Percentiles rank a stretch among this genome's conserved stretches.
Evolutionary conservation across 1,284 basidiomycete genomes (phyloP).

Genomic region (Cryptococcus jaspeensis): DNA sequence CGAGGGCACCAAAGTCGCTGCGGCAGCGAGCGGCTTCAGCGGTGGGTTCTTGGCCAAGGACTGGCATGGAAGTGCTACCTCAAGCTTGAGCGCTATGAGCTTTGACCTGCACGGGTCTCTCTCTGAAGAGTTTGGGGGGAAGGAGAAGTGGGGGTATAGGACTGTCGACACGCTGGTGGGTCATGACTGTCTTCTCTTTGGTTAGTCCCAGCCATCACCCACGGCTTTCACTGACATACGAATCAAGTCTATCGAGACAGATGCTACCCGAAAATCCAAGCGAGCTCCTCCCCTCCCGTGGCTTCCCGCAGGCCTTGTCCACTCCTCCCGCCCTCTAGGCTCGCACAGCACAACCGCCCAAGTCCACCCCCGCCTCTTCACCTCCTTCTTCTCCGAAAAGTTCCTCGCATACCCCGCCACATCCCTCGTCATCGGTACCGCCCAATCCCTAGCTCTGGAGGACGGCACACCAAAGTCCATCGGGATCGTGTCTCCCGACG

Average conservation of each 20-base stretch:
- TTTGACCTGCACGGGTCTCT: slow-evolving; percentile 77
- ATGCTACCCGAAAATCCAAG: slow-evolving; percentile 36
- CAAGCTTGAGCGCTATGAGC: slow-evolving; percentile 67
- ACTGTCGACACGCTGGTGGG: slow-evolving; percentile 56
- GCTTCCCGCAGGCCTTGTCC: slow-evolving; percentile 41
- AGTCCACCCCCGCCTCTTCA: slow-evolving; percentile 58
- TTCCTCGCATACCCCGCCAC: slow-evolving; percentile 39
- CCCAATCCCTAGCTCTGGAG: slow-evolving; percentile 47
- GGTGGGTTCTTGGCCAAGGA: slow-evolving; percentile 87
- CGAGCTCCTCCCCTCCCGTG: slow-evolving; percentile 40
- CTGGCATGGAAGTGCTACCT: slow-evolving; percentile 60
- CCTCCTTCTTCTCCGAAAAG: slow-evolving; percentile 66
- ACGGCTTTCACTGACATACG: background rate
- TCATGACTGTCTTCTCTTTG: background rate
- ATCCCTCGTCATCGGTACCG: slow-evolving; percentile 33
- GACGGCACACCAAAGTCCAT: slow-evolving; percentile 50
- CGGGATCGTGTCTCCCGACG: slow-evolving; percentile 7
- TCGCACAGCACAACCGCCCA: slow-evolving; percentile 44
- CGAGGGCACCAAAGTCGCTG: slow-evolving; percentile 67
- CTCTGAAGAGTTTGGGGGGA: slow-evolving; percentile 69
- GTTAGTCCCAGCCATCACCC: background rate
- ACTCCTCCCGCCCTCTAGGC: slow-evolving; percentile 39
- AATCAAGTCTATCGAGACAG: slow-evolving; percentile 43
- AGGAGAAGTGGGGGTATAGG: slow-evolving; percentile 80
- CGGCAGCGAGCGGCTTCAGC: slow-evolving; percentile 78